Evolutionary conservation across 192 early-diverging fungal species (phyloP).

Genomic region (Lobosporangium transversale): DNA sequence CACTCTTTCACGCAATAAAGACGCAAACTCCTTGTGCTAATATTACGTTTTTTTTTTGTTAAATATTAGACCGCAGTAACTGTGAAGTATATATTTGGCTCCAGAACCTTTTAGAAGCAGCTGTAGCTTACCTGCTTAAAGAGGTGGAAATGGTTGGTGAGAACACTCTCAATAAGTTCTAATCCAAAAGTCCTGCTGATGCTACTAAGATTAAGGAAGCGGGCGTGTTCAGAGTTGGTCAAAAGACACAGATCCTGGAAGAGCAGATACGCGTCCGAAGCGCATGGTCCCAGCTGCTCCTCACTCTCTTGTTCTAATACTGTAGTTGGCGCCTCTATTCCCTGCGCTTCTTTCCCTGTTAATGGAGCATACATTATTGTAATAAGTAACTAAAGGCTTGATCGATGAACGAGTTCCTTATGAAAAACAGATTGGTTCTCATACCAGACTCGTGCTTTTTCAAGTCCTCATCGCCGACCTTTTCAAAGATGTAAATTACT

Average conservation of each 20-base stretch:
- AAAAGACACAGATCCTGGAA: conserved; percentile 91
- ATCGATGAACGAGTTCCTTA: background rate
- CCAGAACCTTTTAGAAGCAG: too few species aligned
- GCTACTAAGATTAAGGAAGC: conserved; percentile 63
- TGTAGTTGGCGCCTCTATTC: too few species aligned
- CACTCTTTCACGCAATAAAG: conserved; percentile 80
- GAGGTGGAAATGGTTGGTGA: conserved; percentile 80
- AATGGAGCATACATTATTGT: background rate
- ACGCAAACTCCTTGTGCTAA: conserved; percentile 77
- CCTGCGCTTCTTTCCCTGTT: background rate
- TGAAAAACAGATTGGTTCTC: too few species aligned
- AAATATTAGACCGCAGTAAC: too few species aligned
- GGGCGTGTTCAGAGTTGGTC: conserved; percentile 72
- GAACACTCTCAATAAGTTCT: conserved; percentile 91
- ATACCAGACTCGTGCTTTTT: conserved; percentile 40
- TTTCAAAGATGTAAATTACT: conserved; percentile 87
- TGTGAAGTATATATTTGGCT: too few species aligned
- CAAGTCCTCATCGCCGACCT: conserved; percentile 73
- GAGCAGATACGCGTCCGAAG: conserved; percentile 87
- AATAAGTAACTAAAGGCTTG: background rate
- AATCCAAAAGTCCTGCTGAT: conserved; percentile 83
- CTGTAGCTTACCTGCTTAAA: conserved; percentile 74
- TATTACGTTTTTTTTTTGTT: too few species aligned
- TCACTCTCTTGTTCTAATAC: conserved; percentile 17
- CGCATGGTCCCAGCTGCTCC: conserved; percentile 63